Percentiles rank a stretch among this genome's conserved stretches.
Conservation (phyloP, 192 early-diverging fungal species). For the Dispira simplex region DNA sequence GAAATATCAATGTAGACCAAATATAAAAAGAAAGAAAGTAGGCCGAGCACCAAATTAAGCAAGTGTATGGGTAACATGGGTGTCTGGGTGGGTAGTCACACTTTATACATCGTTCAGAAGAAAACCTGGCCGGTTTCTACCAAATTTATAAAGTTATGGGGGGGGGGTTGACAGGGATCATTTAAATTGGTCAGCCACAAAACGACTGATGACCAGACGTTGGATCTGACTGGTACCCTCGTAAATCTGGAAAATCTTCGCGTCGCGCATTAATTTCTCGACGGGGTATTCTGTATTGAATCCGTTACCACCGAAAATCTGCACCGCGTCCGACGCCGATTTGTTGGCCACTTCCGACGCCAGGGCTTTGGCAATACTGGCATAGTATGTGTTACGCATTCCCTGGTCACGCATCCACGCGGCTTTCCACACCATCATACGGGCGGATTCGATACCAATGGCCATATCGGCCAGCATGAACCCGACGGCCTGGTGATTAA, state of each 20-base stretch:
- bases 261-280: conserved; percentile 89
- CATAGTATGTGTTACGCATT: conserved; percentile 82
- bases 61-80: background rate
- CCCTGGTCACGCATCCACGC: conserved; percentile 76
- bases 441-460: conserved; percentile 79
- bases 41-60: background rate
- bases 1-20: no score
- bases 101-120: background rate
- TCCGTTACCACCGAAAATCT: conserved; percentile 92
- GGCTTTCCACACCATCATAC: conserved; percentile 74
- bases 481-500: conserved; percentile 78
- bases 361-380: conserved; percentile 85
- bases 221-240: conserved; percentile 96
- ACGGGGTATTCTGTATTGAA: conserved; percentile 83
- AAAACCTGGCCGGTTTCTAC: no score
- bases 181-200: conserved; percentile 41
- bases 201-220: conserved; percentile 76
- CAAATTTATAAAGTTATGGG: background rate
- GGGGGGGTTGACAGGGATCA: background rate
- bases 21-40: background rate
- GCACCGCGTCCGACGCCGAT: conserved; percentile 75
- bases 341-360: conserved; percentile 73
- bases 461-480: conserved; percentile 98
- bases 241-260: conserved; percentile 94
- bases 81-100: background rate